These are phyloP conservation scores for Calvatia gigantea DNA, from an alignment of 768 basidiomycete genomes.

Conservation along the genomic window DNA sequence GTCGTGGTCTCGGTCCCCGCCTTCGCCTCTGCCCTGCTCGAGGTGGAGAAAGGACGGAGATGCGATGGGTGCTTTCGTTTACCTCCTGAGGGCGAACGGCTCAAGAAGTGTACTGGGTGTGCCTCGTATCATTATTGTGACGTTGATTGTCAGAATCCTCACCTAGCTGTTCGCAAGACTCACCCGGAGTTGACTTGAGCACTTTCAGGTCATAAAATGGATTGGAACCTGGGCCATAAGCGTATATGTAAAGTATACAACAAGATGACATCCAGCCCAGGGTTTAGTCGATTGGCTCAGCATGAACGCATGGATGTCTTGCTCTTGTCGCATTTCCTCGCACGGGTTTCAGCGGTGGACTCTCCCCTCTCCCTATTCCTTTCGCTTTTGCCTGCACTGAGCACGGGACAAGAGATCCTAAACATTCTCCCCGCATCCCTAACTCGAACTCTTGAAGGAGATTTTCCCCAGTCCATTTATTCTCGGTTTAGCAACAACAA, in stretches of 20 bases:
- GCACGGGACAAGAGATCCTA: background rate
- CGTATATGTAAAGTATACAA: constrained; percentile 63
- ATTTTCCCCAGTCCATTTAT: constrained; percentile 36
- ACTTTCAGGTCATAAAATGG: constrained; percentile 55
- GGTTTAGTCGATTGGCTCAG: constrained; percentile 44
- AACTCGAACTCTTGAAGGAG: constrained; percentile 27
- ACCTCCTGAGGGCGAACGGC: constrained; percentile 22
- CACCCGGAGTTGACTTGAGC: constrained; percentile 3
- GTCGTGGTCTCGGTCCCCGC: constrained; percentile 42
- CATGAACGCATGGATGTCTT: constrained; percentile 61
- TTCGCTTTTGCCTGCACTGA: constrained; percentile 32
- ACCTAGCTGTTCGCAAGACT: constrained; percentile 3
- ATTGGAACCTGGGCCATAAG: constrained; percentile 68
- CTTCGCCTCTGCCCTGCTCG: constrained; percentile 47
- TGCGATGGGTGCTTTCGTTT: constrained; percentile 63
- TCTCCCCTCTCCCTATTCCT: constrained; percentile 32
- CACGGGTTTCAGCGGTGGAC: constrained; percentile 28
- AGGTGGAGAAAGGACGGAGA: constrained; percentile 54
- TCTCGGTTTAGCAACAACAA: constrained; percentile 78
- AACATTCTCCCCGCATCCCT: constrained; percentile 16
- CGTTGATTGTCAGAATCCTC: constrained; percentile 51
- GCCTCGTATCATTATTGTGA: constrained; percentile 74
- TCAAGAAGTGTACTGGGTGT: constrained; percentile 65
- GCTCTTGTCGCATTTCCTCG: constrained; percentile 61
- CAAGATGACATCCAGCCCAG: constrained; percentile 39